These are phyloP conservation scores for Papiliotrema nemorosa DNA, from an alignment of 1,284 basidiomycete genomes.

Conservation along the genomic window DNA sequence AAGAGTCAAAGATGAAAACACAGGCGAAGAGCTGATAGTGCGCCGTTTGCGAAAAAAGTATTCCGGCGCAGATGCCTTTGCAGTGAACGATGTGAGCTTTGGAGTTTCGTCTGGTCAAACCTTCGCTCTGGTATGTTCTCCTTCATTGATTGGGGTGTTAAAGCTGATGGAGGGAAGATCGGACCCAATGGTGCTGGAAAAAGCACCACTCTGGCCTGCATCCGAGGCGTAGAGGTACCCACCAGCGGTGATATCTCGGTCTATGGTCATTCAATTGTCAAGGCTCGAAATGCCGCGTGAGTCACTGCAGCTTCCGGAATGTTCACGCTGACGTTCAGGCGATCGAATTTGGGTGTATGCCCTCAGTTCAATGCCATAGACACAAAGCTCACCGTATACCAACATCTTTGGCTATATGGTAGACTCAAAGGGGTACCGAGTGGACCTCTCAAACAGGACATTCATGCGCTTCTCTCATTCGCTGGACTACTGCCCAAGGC, in stretches of 20 bases:
- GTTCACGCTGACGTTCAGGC: slow-evolving; percentile 2
- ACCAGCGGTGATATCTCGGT: slow-evolving; percentile 66
- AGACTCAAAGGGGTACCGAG: slow-evolving; percentile 60
- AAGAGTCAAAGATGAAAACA: slow-evolving; percentile 49
- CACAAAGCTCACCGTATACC: slow-evolving; percentile 66
- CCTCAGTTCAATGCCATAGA: slow-evolving; percentile 81
- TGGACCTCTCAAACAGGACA: slow-evolving; percentile 55
- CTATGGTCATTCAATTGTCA: slow-evolving; percentile 61
- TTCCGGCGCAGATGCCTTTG: slow-evolving; percentile 52
- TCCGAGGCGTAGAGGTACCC: slow-evolving; percentile 52
- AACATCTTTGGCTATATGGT: slow-evolving; percentile 59
- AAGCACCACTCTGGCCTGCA: slow-evolving; percentile 58
- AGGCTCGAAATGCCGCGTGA: slow-evolving; percentile 60
- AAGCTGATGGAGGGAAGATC: slow-evolving; percentile 38
- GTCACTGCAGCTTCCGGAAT: slow-evolving; percentile 46
- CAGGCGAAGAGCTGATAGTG: slow-evolving; percentile 61
- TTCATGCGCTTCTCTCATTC: slow-evolving; percentile 59
- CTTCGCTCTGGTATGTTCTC: slow-evolving; percentile 59
- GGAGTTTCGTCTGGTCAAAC: slow-evolving; percentile 62
- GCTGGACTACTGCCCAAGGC: slow-evolving; percentile 63
- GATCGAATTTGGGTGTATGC: slow-evolving; percentile 62
- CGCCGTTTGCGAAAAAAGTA: slow-evolving; percentile 66
- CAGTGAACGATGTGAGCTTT: slow-evolving; percentile 70
- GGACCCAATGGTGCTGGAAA: slow-evolving; percentile 76
- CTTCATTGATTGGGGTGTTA: neutral